phyloP scores from a whole-genome alignment of 2,329 filamentous ascomycete species.

The Pseudogymnoascus sp. region DNA sequence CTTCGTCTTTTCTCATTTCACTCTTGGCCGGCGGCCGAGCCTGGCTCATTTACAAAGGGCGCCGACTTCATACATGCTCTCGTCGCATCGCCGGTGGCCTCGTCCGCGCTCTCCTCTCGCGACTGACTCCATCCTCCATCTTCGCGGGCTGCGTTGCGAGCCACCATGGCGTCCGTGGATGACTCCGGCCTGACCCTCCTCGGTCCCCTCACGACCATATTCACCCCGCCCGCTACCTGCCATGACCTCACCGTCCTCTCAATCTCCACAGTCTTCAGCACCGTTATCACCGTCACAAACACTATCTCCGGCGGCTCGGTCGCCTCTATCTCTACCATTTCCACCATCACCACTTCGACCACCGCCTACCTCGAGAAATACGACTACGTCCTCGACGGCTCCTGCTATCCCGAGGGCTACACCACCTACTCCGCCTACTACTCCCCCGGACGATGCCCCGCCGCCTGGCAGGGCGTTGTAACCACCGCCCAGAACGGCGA shows the following conservation, averaged over 20 bases:
- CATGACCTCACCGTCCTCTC: slow-evolving; percentile 7
- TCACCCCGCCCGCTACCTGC: slow-evolving; percentile 13
- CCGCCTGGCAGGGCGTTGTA: not conserved
- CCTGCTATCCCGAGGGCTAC: not conserved
- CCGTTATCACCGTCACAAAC: slow-evolving; percentile 10
- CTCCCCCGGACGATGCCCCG: not conserved
- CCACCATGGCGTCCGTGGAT: not conserved
- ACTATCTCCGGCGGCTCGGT: slow-evolving; percentile 11
- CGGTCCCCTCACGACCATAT: slow-evolving; percentile 14
- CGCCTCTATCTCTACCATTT: slow-evolving; percentile 13
- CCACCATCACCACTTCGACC: not conserved
- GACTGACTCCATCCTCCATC: not conserved
- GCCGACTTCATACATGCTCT: not conserved
- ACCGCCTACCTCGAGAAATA: not conserved
- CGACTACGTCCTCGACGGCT: not conserved
- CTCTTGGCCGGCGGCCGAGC: not conserved
- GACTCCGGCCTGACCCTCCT: slow-evolving; percentile 3
- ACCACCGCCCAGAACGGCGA: not conserved
- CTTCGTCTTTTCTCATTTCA: slow-evolving; percentile 1
- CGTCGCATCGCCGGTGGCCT: not conserved
- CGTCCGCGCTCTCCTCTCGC: not conserved
- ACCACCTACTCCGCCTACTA: not conserved
- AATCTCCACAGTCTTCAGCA: not conserved
- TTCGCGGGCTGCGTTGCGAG: not conserved
- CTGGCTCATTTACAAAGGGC: not conserved